Base-by-base conservation (phyloP, 768 basidiomycete species). In the Kwoniella pini region DNA sequence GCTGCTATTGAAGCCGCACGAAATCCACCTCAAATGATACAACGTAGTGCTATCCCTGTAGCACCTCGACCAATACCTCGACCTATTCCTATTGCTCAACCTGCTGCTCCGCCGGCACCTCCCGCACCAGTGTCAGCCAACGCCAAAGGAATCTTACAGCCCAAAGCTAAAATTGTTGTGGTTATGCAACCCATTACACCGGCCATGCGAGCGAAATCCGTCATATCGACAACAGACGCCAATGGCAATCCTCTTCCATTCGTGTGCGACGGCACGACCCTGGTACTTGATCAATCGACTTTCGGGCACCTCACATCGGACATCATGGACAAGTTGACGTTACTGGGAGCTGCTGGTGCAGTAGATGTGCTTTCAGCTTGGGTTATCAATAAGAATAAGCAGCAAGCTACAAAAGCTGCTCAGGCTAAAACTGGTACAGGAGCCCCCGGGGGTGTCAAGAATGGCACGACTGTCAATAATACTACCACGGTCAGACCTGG, bases 331-430 rank as follows among this genome's bases (percentile, higher is more conserved):
- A 67, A 72, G 50, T 52, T 75, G 3, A 59, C 64, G 2, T n/a
- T 65, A 30, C 62, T 75, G 5, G 71, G 73, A 38, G 65, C 73
- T 12, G 63, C 65, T 6, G 62, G 57, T 31, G 73, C 73, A n/a
- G 67, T 75, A 30, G 70, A 69, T 33, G 73, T 72, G 1, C 33
- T 75, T 6, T 64, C 67, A 17, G 61, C 66, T 62, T 75, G 73
- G 73, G 68, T 75, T 1, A 68, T 67, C 59, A 70, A 70, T 45
- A 72, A 72, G 60, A 66, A 70, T 49, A 68, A 67, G 55, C 60
- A 66, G 22, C 58, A 65, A 53, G 50, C 59, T 43, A 61, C 65
- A 11, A 66, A 62, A 45, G 66, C 66, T 15, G 68, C 68, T 52
- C 57, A 62, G 26, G 64, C 60, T 6, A 45, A 55, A 44, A 15